These are phyloP conservation scores for Malassezia furfur DNA, from an alignment of 1,284 basidiomycete genomes.

Conservation along the genomic window DNA sequence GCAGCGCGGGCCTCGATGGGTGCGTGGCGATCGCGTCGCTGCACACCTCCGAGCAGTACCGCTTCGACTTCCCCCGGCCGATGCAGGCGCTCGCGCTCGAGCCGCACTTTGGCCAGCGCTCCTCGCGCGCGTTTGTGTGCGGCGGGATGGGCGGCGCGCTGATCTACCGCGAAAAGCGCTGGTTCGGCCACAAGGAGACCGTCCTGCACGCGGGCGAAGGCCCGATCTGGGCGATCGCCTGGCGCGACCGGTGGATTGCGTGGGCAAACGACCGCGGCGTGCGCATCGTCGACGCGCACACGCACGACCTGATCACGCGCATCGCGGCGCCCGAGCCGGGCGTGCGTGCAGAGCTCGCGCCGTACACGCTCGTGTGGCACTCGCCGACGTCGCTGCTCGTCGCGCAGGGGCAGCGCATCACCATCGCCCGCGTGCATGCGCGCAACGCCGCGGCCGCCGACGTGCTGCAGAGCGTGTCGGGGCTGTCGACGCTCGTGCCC, in stretches of 20 bases:
- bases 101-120: conserved; percentile 74
- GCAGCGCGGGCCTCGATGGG: conserved; percentile 87
- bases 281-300: conserved; percentile 78
- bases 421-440: conserved; percentile 56
- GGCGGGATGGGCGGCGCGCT: conserved; percentile 85
- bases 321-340: conserved; percentile 72
- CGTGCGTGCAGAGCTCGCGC: conserved; percentile 84
- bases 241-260: conserved; percentile 76
- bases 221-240: conserved; percentile 82
- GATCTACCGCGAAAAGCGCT: conserved; percentile 82
- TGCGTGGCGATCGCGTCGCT: conserved; percentile 82
- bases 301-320: conserved; percentile 71
- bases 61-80: conserved; percentile 84
- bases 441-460: conserved; percentile 15
- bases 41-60: conserved; percentile 66
- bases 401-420: conserved; percentile 89
- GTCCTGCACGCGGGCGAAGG: conserved; percentile 79
- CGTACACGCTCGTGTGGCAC: conserved; percentile 82
- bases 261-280: conserved; percentile 97
- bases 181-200: conserved; percentile 88
- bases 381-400: conserved; percentile 77
- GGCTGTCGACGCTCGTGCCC: conserved; percentile 5
- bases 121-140: conserved; percentile 75
- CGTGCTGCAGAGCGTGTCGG: conserved; percentile 15
- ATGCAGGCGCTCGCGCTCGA: conserved; percentile 83